Evolutionary conservation across 371 early-diverging fungal genomes (phyloP), one percentile per base, ranked within the genome.

Genomic region (Mucor lusitanicus): DNA sequence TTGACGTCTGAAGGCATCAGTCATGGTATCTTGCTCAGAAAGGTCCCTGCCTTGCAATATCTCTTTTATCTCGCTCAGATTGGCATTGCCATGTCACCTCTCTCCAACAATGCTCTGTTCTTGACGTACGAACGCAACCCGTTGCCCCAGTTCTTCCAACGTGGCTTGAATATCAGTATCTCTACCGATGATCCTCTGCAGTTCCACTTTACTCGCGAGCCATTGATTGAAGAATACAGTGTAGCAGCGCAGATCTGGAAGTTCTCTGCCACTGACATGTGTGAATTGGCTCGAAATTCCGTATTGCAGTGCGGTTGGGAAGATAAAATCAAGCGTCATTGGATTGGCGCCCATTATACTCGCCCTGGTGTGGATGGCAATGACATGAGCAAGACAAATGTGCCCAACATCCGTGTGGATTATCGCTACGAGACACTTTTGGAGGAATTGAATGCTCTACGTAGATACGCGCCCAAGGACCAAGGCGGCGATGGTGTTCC

Each of bases 191-290:
- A 99, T 81, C 99, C 99, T 6, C 76, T 99, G 27, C 99, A 99
- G 78, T 99, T 99, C 85, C 99, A 99, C 70, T 98, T 95, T 65
- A 98, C 99, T 15, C 94, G 95, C 73, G 99, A 99, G 77, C 99
- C 99, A 1, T 74, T 99, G 72, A 99, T 99, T 74, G 99, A 99
- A 76, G 99, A 99, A 76, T 99, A 98, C 82, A 95, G 96, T 72
- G 95, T 98, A 1, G 98, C 97, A 3, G 93, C 98, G n/a, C 98
- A 95, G 89, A 98, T 99, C 64, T 99, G 97, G 95, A 99, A 97
- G 71, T 76, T 97, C 28, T 94, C 95, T 5, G 81, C 91, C 17
- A 88, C 94, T 0, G 99, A 99, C 73, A 98, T 98, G 97, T 98
- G 99, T 75, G 99, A 99, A 80, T 81, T 99, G 69, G 95, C 99